Conservation (phyloP, 2,329 filamentous ascomycete genomes). For the Fusarium tuaranense region DNA sequence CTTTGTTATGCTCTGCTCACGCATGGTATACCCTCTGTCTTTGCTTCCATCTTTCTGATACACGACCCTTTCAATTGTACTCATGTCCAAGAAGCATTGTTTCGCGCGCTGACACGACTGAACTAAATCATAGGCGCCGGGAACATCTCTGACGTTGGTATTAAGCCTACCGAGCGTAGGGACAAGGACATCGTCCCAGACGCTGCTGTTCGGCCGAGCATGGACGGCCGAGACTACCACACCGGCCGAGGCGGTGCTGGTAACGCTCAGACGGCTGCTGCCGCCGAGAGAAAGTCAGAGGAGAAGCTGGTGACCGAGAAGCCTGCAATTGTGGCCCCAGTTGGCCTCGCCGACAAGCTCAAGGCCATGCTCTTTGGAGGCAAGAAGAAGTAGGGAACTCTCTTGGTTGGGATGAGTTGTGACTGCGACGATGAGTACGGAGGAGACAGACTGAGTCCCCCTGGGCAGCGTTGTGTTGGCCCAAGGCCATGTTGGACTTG, state of each 20-base stretch:
- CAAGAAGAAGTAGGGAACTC: constrained; percentile 57
- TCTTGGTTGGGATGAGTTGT: not conserved
- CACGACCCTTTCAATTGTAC: not conserved
- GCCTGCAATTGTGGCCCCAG: constrained; percentile 45
- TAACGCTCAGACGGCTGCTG: constrained; percentile 60
- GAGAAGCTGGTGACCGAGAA: constrained; percentile 46
- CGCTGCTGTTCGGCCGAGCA: constrained; percentile 60
- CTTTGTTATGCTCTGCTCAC: not conserved
- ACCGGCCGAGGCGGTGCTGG: constrained; percentile 71
- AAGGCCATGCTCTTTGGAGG: constrained; percentile 66
- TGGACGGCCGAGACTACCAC: constrained; percentile 64
- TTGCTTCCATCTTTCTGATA: not conserved
- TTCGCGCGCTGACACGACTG: constrained; percentile 13
- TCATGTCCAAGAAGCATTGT: not conserved
- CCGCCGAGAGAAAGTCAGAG: constrained; percentile 46
- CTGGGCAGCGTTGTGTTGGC: not conserved
- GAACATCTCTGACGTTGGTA: constrained; percentile 66
- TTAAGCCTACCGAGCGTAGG: constrained; percentile 53
- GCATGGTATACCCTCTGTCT: not conserved
- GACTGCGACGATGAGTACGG: constrained; percentile 5
- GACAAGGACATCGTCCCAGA: constrained; percentile 67
- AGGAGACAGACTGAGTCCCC: constrained; percentile 8
- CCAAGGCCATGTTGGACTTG: constrained; percentile 31
- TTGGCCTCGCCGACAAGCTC: constrained; percentile 67
- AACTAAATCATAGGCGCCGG: constrained; percentile 59